phyloP scores from a whole-genome alignment of 2,329 filamentous ascomycete species.

The Alternaria metachromatica region DNA sequence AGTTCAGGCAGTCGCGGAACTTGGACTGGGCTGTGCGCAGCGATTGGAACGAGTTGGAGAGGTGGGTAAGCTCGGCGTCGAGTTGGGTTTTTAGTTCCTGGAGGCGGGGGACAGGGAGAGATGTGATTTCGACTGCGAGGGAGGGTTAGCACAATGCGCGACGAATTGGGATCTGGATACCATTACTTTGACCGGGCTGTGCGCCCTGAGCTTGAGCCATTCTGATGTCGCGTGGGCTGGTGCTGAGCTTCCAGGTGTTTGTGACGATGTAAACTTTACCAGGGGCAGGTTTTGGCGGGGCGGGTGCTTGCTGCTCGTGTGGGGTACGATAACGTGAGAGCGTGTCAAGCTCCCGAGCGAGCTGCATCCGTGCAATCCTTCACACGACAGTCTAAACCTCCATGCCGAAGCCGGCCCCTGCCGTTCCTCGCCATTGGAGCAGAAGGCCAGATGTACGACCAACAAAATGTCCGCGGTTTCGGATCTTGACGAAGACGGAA shows the following conservation, averaged over 20 bases:
- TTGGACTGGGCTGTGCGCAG: constrained; percentile 88
- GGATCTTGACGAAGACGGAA: constrained; percentile 9
- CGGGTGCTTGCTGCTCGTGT: constrained; percentile 11
- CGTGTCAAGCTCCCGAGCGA: constrained; percentile 18
- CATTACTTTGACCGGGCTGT: constrained; percentile 40
- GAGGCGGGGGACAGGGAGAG: constrained; percentile 83
- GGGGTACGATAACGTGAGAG: constrained; percentile 28
- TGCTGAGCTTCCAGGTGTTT: constrained; percentile 5
- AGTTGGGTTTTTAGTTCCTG: constrained; percentile 93
- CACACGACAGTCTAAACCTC: background rate
- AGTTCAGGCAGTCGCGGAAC: constrained; percentile 87
- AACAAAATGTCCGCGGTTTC: background rate
- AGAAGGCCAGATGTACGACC: background rate
- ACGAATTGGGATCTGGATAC: background rate
- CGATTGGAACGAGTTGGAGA: constrained; percentile 88
- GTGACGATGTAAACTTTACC: constrained; percentile 16
- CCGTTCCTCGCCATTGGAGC: background rate
- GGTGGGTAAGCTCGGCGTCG: constrained; percentile 93
- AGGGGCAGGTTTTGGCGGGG: constrained; percentile 31
- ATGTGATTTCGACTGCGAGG: constrained; percentile 68
- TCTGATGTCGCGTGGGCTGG: constrained; percentile 1
- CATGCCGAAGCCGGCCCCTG: background rate
- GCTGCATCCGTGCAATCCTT: background rate
- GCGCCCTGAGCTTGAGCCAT: constrained; percentile 36
- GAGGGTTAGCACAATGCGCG: constrained; percentile 9